Evolutionary conservation across 805 yeast species (phyloP).

Genomic region (Candida ascalaphidarum): DNA sequence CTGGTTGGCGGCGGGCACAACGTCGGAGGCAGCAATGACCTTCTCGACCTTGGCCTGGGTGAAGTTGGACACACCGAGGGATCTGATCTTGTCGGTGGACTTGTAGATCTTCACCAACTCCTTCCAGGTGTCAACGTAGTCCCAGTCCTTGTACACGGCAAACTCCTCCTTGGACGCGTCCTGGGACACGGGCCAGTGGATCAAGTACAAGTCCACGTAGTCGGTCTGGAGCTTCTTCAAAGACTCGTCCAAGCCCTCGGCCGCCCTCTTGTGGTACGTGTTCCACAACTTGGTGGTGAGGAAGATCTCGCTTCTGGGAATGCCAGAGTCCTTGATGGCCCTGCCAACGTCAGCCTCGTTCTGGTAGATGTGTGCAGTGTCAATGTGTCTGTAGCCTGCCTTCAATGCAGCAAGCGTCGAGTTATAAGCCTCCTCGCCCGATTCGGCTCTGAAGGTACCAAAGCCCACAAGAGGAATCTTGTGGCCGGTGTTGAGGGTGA

Average conservation of each 20-base stretch:
- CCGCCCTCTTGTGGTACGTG: slow-evolving; percentile 1
- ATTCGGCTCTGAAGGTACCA: slow-evolving; percentile 40
- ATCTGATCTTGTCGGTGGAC: slow-evolving; percentile 35
- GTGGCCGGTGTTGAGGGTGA: slow-evolving; percentile 54
- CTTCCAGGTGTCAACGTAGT: slow-evolving; percentile 55
- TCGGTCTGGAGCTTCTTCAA: slow-evolving; percentile 11
- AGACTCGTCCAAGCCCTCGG: background rate
- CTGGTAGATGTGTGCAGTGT: slow-evolving; percentile 63
- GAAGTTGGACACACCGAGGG: slow-evolving; percentile 76
- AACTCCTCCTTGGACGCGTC: no score
- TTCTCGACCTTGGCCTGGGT: slow-evolving; percentile 50
- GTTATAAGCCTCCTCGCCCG: slow-evolving; percentile 17
- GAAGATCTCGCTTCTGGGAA: slow-evolving; percentile 14
- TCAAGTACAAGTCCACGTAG: slow-evolving; percentile 31
- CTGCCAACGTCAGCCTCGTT: slow-evolving; percentile 66
- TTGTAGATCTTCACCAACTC: slow-evolving; percentile 62
- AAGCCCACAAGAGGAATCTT: slow-evolving; percentile 61
- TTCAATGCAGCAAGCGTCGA: slow-evolving; percentile 52
- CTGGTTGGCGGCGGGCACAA: slow-evolving; percentile 75
- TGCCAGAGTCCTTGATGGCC: slow-evolving; percentile 38
- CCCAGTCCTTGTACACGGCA: slow-evolving; percentile 16
- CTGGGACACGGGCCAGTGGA: slow-evolving; percentile 49
- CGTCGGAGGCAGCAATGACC: no score
- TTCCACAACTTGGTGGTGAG: slow-evolving; percentile 70
- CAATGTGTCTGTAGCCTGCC: slow-evolving; percentile 65